Percentiles rank a stretch among this genome's conserved stretches.
Conservation (phyloP, 78 protist genomes). For the Creolimax fragrantissima region DNA sequence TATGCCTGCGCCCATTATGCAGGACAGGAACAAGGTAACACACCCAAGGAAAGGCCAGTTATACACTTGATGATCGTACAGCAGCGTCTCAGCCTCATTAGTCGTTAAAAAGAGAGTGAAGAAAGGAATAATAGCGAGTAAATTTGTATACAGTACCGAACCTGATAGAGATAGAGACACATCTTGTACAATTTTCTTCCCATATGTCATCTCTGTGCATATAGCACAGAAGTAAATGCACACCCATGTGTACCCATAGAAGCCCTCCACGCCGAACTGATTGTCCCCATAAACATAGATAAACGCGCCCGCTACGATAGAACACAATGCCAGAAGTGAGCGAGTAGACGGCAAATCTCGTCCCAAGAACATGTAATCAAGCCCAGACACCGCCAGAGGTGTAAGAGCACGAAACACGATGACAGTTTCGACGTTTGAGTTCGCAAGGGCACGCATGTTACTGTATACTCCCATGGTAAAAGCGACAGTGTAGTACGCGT, state of each 20-base stretch:
- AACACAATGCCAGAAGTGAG: neutral
- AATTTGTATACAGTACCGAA: slow-evolving; percentile 13
- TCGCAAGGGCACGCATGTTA: neutral
- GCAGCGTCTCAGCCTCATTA: neutral
- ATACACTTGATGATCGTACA: neutral
- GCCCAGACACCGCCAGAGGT: neutral
- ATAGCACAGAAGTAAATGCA: neutral
- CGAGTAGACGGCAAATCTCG: neutral
- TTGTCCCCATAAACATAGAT: neutral
- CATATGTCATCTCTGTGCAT: neutral
- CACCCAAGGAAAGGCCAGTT: neutral
- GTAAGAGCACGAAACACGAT: slow-evolving; percentile 6
- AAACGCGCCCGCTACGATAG: neutral
- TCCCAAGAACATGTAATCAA: neutral
- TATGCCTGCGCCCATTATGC: slow-evolving; percentile 10
- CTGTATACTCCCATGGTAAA: neutral
- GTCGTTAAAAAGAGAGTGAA: neutral
- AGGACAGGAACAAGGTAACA: neutral
- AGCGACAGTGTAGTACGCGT: neutral
- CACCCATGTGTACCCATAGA: slow-evolving; percentile 11
- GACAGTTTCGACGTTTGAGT: neutral
- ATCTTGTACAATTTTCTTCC: neutral
- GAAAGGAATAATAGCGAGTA: neutral
- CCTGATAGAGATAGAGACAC: neutral
- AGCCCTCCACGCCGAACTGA: neutral